Conservation (phyloP, 139 green algal species). For the Diplosphaera chodatii region DNA sequence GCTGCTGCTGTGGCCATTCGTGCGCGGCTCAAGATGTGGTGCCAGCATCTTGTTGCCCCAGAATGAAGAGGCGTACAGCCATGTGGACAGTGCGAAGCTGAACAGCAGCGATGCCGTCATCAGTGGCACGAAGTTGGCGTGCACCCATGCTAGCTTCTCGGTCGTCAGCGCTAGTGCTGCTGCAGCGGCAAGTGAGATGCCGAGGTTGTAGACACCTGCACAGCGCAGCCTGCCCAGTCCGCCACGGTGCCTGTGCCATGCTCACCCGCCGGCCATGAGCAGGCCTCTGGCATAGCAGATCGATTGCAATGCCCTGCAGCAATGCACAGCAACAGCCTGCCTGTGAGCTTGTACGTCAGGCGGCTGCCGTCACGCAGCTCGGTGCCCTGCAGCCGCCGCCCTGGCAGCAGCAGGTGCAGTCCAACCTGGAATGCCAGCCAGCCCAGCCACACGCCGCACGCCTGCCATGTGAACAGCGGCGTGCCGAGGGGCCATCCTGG, state of each 20-base stretch:
- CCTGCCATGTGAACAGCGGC: constrained; percentile 49
- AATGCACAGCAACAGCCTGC: too few relatives aligned
- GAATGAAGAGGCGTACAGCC: constrained; percentile 7
- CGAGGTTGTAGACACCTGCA: constrained; percentile 60
- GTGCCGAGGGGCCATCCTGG: constrained; percentile 14
- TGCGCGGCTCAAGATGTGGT: too few relatives aligned
- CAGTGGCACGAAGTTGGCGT: constrained; percentile 73
- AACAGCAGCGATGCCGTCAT: constrained; percentile 62
- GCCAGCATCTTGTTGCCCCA: constrained; percentile 29
- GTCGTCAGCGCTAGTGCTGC: constrained; percentile 45
- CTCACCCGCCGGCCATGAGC: too few relatives aligned
- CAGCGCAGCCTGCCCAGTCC: too few relatives aligned
- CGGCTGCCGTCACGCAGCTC: constrained; percentile 43
- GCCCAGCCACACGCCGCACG: constrained; percentile 36
- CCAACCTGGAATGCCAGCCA: constrained; percentile 56
- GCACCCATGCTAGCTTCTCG: constrained; percentile 54
- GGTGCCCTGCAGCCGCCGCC: constrained; percentile 48
- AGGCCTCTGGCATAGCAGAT: too few relatives aligned
- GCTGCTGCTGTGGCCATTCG: too few relatives aligned
- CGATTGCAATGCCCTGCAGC: too few relatives aligned
- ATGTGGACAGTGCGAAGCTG: constrained; percentile 36
- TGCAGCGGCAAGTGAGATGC: constrained; percentile 26
- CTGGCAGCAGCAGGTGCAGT: constrained; percentile 77
- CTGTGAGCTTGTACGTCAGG: constrained; percentile 84
- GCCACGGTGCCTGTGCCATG: too few relatives aligned